Conservation (phyloP, 2,329 filamentous ascomycete genomes). For the Biscogniauxia mediterranea region DNA sequence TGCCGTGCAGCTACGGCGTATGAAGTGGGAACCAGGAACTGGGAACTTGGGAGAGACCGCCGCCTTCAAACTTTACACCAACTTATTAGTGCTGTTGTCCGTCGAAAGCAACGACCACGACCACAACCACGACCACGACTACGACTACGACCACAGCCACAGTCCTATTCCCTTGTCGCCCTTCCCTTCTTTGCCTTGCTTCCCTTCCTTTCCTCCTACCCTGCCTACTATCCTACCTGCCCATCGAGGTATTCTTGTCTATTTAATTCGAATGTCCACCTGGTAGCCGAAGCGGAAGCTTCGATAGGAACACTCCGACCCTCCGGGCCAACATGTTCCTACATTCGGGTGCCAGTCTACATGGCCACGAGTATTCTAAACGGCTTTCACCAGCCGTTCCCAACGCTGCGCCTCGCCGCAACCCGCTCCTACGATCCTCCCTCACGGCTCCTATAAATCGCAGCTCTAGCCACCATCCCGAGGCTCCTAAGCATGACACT, state of each 20-base stretch:
- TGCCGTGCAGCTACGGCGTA: not conserved
- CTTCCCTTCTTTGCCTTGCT: not conserved
- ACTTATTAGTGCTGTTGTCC: not conserved
- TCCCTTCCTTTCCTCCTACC: not conserved
- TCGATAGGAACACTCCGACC: constrained; percentile 13
- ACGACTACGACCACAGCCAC: not conserved
- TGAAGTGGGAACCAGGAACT: not conserved
- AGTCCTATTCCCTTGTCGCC: not conserved
- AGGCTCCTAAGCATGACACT: constrained; percentile 15
- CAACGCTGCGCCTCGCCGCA: constrained; percentile 27
- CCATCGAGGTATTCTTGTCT: constrained; percentile 1
- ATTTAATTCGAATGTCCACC: not conserved
- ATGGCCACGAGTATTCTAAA: constrained; percentile 58
- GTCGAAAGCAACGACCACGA: constrained; percentile 1
- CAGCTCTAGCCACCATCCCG: constrained; percentile 21
- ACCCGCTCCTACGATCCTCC: constrained; percentile 29
- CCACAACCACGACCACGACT: not conserved
- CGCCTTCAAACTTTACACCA: constrained; percentile 1
- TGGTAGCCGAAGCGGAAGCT: constrained; percentile 7
- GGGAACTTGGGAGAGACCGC: not conserved
- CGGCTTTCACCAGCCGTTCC: constrained; percentile 34
- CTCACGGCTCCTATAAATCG: constrained; percentile 26
- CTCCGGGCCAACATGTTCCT: constrained; percentile 49
- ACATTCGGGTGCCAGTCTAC: constrained; percentile 57
- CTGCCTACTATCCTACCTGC: not conserved